Evolutionary conservation across 257 asterid species (phyloP), one percentile per base, ranked within the genome.

Genomic region (Marsdenia floribunda): DNA sequence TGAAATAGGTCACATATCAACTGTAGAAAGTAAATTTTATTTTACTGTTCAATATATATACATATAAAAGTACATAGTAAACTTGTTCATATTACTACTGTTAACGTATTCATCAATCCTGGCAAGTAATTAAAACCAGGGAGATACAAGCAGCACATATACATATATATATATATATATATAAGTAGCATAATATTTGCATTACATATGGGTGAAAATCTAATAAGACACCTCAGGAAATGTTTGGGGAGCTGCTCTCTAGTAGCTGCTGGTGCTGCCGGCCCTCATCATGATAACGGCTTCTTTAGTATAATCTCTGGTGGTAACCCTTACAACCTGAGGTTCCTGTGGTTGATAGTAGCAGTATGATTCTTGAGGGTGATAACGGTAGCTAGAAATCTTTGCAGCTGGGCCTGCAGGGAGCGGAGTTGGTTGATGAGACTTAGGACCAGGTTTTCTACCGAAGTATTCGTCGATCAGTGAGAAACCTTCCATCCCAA

Each of bases 401-500:
- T 61, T 0, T 29, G 33, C 33, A 29, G 33, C 16, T 29, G 3
- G 67, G 29, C 26, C 15, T 26, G 19, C 42, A 8, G 1, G 21
- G 21, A 61, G 33, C 0, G 33, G 33, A 29, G 33, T 29, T 29
- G 33, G 33, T 29, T 29, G 33, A 29, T 29, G 33, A 29, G 0
- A 29, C 33, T 29, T 29, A 29, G 76, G 6, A 11, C 58, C 40
- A 5, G 24, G 15, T 53, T 33, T 13, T 67, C 57, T 54, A 50
- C 73, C 44, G 1, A 11, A 13, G 47, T 70, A 24, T 22, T 70
- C 61, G 1, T 72, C 75, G n/a, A 72, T 54, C 24, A 55, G 0
- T 0, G 21, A 19, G 9, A 72, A 72, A 21, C 65, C 75, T 4
- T 72, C 75, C 67, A 55, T 1, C 37, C 66, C 75, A 52, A 72